A percentile compares a stretch with the other conserved stretches of the same genome.
These are phyloP conservation scores for Mycotypha africana DNA, from an alignment of 371 early-diverging fungal species.

Conservation along the genomic window DNA sequence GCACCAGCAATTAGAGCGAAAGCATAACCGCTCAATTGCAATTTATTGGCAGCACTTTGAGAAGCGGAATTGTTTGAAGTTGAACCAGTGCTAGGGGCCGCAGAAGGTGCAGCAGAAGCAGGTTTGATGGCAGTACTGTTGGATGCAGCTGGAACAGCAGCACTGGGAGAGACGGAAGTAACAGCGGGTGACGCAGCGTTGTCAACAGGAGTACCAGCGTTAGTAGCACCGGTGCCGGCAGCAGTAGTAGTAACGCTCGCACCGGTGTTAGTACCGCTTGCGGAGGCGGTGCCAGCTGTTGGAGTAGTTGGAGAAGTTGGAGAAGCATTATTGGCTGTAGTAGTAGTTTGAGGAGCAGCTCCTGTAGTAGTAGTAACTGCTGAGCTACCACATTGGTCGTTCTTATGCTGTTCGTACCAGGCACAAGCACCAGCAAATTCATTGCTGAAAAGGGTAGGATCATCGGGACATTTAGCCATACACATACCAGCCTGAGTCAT, in stretches of 20 bases:
- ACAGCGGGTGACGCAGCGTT: constrained; percentile 2
- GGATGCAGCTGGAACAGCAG: neutral
- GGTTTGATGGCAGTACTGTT: neutral
- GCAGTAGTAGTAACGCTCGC: constrained; percentile 1
- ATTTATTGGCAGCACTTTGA: constrained; percentile 2
- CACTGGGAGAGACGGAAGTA: neutral
- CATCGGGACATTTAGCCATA: constrained; percentile 21
- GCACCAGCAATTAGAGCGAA: constrained; percentile 6
- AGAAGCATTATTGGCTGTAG: neutral
- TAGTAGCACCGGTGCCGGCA: constrained; percentile 18
- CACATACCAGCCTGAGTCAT: constrained; percentile 37
- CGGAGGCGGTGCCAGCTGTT: neutral
- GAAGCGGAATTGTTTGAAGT: neutral
- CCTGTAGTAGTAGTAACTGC: constrained; percentile 1
- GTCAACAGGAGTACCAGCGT: neutral
- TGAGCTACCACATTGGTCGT: constrained; percentile 8
- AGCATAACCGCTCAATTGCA: constrained; percentile 3
- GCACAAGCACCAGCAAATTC: constrained; percentile 24
- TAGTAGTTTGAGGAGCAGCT: constrained; percentile 1
- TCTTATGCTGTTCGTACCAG: constrained; percentile 21
- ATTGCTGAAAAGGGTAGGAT: constrained; percentile 5
- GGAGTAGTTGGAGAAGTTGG: neutral
- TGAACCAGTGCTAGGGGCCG: neutral
- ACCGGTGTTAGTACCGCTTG: constrained; percentile 1
- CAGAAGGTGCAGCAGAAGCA: too few relatives aligned